phyloP scores from a whole-genome alignment of 176 grass and related monocot genomes.

The Triticum turgidum region DNA sequence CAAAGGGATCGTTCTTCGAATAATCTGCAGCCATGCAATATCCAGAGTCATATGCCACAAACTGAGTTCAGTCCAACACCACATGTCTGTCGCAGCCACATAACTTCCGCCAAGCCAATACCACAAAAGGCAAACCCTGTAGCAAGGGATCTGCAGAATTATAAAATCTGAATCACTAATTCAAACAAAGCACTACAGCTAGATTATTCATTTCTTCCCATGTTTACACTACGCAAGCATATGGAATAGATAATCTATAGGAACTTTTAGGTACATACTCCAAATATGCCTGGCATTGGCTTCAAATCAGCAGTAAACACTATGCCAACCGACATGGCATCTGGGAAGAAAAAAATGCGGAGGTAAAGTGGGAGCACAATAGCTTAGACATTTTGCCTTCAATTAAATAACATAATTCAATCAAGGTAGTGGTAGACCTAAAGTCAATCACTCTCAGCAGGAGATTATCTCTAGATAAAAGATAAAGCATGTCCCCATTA shows the following conservation, averaged over 20 bases:
- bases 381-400: neutral
- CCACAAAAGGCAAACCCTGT: neutral
- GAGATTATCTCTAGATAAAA: neutral
- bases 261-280: neutral
- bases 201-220: neutral
- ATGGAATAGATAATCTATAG: neutral
- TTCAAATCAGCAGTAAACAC: neutral
- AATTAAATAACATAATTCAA: neutral
- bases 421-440: neutral
- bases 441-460: neutral
- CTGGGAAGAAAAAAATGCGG: neutral
- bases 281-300: neutral
- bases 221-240: neutral
- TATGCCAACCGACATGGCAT: neutral
- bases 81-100: neutral
- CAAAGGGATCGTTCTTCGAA: constrained; percentile 62
- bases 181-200: neutral
- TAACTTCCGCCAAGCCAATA: neutral
- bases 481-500: neutral
- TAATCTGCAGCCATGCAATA: constrained; percentile 59
- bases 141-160: constrained; percentile 12
- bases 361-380: neutral
- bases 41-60: constrained; percentile 19
- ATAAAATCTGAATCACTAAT: constrained; percentile 10
- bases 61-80: constrained; percentile 29